Evolutionary conservation across 2,329 filamentous ascomycete species (phyloP).

Genomic region (Fusarium sp.): DNA sequence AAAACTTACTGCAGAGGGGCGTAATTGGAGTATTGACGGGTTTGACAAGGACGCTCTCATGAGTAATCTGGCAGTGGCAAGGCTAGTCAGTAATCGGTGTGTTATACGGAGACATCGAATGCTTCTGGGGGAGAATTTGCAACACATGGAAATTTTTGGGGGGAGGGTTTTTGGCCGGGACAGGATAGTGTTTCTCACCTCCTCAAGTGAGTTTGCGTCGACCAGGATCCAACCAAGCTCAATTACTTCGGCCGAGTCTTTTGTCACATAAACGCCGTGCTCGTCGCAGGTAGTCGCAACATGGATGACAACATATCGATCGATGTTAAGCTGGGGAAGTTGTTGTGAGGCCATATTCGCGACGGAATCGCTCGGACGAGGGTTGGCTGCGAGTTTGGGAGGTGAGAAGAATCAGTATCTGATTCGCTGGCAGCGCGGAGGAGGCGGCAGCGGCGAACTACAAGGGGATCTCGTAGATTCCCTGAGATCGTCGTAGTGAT

Average conservation of each 20-base stretch:
- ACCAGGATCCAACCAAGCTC: slow-evolving; percentile 98
- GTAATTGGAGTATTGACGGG: slow-evolving; percentile 99
- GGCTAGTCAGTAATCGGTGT: slow-evolving; percentile 19
- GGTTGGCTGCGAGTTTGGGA: slow-evolving; percentile 29
- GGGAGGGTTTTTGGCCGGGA: not conserved
- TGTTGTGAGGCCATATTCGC: slow-evolving; percentile 53
- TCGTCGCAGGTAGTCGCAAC: slow-evolving; percentile 99
- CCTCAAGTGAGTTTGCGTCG: slow-evolving; percentile 89
- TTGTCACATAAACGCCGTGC: slow-evolving; percentile 98
- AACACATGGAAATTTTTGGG: slow-evolving; percentile 6
- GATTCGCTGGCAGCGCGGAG: slow-evolving; percentile 26
- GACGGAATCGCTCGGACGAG: slow-evolving; percentile 37
- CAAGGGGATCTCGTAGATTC: slow-evolving; percentile 14
- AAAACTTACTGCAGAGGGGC: slow-evolving; percentile 92
- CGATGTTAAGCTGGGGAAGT: slow-evolving; percentile 74
- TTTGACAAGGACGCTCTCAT: slow-evolving; percentile 96
- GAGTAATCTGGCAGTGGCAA: slow-evolving; percentile 74
- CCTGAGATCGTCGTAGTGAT: slow-evolving; percentile 25
- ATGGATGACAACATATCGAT: slow-evolving; percentile 98
- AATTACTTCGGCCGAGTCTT: slow-evolving; percentile 99
- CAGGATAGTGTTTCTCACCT: slow-evolving; percentile 68
- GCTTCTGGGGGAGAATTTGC: not conserved
- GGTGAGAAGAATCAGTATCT: slow-evolving; percentile 35
- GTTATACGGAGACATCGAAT: not conserved
- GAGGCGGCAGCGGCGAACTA: slow-evolving; percentile 26